Evolutionary conservation across 352 stramenopile genomes (phyloP), one percentile per base, ranked within the genome.

Genomic region (Pythium vanterpoolii): DNA sequence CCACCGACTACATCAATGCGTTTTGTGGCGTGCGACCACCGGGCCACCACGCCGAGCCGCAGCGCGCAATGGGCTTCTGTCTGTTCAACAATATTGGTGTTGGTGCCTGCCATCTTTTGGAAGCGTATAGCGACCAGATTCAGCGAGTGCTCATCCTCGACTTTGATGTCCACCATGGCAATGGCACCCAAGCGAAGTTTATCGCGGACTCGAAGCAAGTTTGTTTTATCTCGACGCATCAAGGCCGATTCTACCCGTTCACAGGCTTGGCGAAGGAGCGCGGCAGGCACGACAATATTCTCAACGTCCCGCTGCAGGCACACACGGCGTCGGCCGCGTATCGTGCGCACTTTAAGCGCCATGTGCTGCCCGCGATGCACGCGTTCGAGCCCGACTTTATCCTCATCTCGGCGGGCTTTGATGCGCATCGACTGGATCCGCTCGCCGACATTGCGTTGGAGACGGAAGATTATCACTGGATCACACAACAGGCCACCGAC

Each of bases 401-500:
- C 36, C 86, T 99, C 48, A 73, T 99, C 46, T 97, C 87, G 21
- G 93, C 95, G 33, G 96, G 96, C 10, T 99, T 99, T 70, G 96
- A 98, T 74, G 95, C 90, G 5, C 94, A 98, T 62, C 72, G 86
- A 43, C 95, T 97, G 62, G 93, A 98, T 70, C 90, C 90, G 9
- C 71, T 98, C 26, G 86, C 88, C n/a, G 79, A 90, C 34, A 89
- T 87, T 57, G 27, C 71, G n/a, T 60, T 97, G 2, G 82, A 86
- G 16, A 79, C 79, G 2, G 50, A 56, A 0, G 76, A 80, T 14
- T 89, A 81, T 48, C 74, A 76, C 19, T 66, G 62, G 55, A 71
- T 65, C 43, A 71, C 61, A 31, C 57, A 61, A 26, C 60, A 68
- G 19, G 85, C 90, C 59, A 88, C 77, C 6, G 55, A 70, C 24